phyloP scores from a whole-genome alignment of 495 filamentous ascomycete species.

The Penicillium nucicola region DNA sequence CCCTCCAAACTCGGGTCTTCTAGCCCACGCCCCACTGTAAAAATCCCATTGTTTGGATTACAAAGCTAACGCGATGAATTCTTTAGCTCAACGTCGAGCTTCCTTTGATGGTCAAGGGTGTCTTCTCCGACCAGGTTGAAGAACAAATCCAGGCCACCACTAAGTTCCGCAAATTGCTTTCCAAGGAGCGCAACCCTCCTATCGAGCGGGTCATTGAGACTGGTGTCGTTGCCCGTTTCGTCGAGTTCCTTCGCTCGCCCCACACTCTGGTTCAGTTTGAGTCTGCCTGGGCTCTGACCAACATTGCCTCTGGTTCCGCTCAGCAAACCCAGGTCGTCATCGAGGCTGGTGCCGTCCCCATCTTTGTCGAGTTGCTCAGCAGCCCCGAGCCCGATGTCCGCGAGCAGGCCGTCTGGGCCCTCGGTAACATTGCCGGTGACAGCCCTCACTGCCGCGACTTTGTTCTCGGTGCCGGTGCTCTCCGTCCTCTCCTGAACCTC shows the following conservation, averaged over 20 bases:
- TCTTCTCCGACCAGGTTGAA: constrained; percentile 98
- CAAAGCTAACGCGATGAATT: constrained; percentile 36
- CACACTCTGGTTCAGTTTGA: constrained; percentile 99
- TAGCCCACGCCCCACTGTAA: constrained; percentile 17
- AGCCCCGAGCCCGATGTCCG: constrained; percentile 98
- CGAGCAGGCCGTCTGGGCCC: constrained; percentile 98
- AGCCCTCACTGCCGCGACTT: constrained; percentile 96
- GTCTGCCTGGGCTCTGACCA: constrained; percentile 98
- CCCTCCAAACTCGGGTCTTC: constrained; percentile 23
- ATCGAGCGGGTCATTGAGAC: constrained; percentile 99
- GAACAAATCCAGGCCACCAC: constrained; percentile 98
- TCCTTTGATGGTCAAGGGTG: constrained; percentile 94
- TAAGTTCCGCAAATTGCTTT: constrained; percentile 95
- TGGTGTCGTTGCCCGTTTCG: constrained; percentile 94
- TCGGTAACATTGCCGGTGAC: constrained; percentile 99
- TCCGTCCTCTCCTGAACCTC: constrained; percentile 81
- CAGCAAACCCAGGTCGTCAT: constrained; percentile 98
- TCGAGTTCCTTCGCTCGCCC: constrained; percentile 96
- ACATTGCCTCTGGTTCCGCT: constrained; percentile 97
- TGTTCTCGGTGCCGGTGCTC: constrained; percentile 83
- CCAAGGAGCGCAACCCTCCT: constrained; percentile 98
- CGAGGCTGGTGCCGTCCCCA: constrained; percentile 95
- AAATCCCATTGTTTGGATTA: constrained; percentile 2
- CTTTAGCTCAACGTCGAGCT: constrained; percentile 92
- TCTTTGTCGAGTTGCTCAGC: constrained; percentile 92